Conservation (phyloP, 495 filamentous ascomycete species). For the Talaromyces ruber region DNA sequence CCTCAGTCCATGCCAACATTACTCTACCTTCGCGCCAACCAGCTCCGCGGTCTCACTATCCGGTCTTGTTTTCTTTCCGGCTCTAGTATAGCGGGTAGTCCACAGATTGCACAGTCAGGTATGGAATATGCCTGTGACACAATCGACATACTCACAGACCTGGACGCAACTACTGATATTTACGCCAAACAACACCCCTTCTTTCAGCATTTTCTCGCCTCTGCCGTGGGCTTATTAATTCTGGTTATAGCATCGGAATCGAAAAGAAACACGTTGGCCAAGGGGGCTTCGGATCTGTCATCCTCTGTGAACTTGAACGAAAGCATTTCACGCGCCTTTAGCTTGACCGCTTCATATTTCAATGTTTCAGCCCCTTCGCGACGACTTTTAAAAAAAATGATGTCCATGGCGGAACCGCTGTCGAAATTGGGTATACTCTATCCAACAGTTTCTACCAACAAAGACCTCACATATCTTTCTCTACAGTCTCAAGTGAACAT, state of each 20-base stretch:
- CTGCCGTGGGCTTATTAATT: slow-evolving; percentile 55
- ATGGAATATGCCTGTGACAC: slow-evolving; percentile 56
- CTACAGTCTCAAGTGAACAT: background rate
- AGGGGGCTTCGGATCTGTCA: background rate
- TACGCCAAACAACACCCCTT: slow-evolving; percentile 54
- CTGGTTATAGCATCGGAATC: slow-evolving; percentile 40
- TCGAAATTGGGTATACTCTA: background rate
- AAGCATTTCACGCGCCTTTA: background rate
- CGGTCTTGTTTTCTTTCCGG: slow-evolving; percentile 53
- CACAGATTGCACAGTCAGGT: slow-evolving; percentile 43
- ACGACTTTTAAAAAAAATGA: background rate
- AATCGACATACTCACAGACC: slow-evolving; percentile 47
- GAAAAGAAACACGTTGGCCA: background rate
- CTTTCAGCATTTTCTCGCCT: slow-evolving; percentile 61
- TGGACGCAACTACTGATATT: slow-evolving; percentile 54
- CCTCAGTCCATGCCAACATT: slow-evolving; percentile 49
- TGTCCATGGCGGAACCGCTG: background rate
- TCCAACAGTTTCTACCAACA: background rate
- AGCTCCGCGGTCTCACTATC: slow-evolving; percentile 57
- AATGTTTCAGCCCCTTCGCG: background rate
- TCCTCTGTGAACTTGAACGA: background rate
- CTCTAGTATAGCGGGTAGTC: slow-evolving; percentile 48
- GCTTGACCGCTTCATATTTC: background rate
- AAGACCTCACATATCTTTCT: background rate
- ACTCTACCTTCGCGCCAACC: slow-evolving; percentile 57